phyloP scores from a whole-genome alignment of 1,139 yeast species.

The Sugiyamaella neomexicana region DNA sequence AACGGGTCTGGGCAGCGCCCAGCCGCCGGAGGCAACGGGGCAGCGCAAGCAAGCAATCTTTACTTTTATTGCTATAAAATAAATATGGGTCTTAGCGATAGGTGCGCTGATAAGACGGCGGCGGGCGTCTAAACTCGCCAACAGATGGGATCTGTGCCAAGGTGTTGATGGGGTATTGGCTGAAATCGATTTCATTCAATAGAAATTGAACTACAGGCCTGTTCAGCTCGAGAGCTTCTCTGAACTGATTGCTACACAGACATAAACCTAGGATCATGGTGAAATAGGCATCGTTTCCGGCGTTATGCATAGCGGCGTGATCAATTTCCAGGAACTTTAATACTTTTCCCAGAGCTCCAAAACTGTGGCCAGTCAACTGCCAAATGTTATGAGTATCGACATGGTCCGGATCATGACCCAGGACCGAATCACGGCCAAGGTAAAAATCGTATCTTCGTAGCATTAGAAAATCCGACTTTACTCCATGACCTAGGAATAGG shows the following conservation, averaged over 20 bases:
- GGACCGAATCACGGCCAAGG: slow-evolving; percentile 31
- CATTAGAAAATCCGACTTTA: slow-evolving; percentile 62
- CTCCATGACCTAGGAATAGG: slow-evolving; percentile 67
- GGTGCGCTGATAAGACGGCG: background rate
- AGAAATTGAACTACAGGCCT: slow-evolving; percentile 1
- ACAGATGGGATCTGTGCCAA: background rate
- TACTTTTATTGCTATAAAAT: no score
- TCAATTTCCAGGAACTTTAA: slow-evolving; percentile 57
- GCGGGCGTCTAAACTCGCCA: background rate
- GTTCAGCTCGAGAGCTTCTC: slow-evolving; percentile 4
- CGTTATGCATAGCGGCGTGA: slow-evolving; percentile 68
- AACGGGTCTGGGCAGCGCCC: no score
- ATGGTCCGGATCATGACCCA: slow-evolving; percentile 38
- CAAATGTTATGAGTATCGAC: slow-evolving; percentile 53
- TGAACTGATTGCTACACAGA: slow-evolving; percentile 30
- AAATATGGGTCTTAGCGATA: no score
- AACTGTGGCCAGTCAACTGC: slow-evolving; percentile 48
- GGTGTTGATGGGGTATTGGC: slow-evolving; percentile 2
- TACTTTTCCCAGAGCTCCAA: slow-evolving; percentile 53
- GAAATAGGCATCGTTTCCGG: slow-evolving; percentile 80
- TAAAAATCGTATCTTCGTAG: slow-evolving; percentile 50
- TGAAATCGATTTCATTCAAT: background rate
- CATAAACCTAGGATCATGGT: slow-evolving; percentile 57
- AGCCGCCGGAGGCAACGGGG: no score
- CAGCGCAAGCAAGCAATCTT: no score